Evolutionary conservation across 257 asterid genomes (phyloP).

Genomic region (Fraxinus americana): DNA sequence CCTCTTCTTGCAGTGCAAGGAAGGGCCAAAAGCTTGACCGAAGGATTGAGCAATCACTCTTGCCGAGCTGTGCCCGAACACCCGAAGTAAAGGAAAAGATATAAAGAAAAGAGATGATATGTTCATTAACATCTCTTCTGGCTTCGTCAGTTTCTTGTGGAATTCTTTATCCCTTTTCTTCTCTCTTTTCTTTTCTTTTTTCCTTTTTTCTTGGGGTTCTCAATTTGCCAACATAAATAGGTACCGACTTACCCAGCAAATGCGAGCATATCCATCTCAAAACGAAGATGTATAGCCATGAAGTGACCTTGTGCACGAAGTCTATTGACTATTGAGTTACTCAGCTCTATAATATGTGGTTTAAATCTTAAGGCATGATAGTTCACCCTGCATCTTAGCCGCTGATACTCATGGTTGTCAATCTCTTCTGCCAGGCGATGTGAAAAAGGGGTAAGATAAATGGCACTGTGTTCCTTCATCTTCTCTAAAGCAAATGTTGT

Average conservation of each 20-base stretch:
- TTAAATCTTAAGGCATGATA: slow-evolving; percentile 92
- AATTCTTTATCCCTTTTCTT: not conserved
- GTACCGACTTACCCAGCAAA: slow-evolving; percentile 85
- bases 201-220: slow-evolving; percentile 8
- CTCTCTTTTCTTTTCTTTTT: not conserved
- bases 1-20: slow-evolving; percentile 16
- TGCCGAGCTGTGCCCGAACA: slow-evolving; percentile 18
- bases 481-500: slow-evolving; percentile 70
- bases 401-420: slow-evolving; percentile 85
- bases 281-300: slow-evolving; percentile 97
- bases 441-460: slow-evolving; percentile 95
- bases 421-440: slow-evolving; percentile 98
- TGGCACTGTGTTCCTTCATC: slow-evolving; percentile 96
- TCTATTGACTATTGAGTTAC: slow-evolving; percentile 72
- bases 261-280: slow-evolving; percentile 99
- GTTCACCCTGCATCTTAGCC: slow-evolving; percentile 93
- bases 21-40: slow-evolving; percentile 16
- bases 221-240: slow-evolving; percentile 9
- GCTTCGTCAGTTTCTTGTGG: not conserved
- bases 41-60: slow-evolving; percentile 17
- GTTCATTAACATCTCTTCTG: slow-evolving; percentile 5
- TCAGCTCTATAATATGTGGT: slow-evolving; percentile 91
- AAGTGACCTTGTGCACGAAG: slow-evolving; percentile 95
- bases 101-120: slow-evolving; percentile 6
- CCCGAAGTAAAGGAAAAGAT: slow-evolving; percentile 17